phyloP scores from a whole-genome alignment of 306 rosid genomes.

The Gleditsia sinensis region DNA sequence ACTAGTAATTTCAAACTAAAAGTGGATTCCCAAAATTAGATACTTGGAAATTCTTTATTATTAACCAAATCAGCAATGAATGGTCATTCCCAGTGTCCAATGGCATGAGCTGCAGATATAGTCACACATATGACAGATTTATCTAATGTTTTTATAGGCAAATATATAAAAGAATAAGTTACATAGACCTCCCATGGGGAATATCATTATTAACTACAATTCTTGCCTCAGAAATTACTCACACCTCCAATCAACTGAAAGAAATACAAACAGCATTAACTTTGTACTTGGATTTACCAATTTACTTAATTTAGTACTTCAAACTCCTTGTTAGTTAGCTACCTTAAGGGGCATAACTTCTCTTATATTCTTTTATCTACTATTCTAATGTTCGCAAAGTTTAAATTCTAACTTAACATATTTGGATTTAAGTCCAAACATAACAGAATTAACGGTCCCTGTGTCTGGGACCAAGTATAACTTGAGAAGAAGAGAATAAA shows the following conservation, averaged over 20 bases:
- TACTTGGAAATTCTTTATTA: constrained; percentile 7
- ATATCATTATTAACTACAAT: neutral
- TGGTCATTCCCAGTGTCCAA: neutral
- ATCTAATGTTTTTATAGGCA: neutral
- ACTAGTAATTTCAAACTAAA: neutral
- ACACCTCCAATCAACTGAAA: neutral
- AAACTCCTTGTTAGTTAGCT: neutral
- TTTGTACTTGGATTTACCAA: neutral
- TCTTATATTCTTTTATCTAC: too few species aligned
- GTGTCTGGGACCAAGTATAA: too few species aligned
- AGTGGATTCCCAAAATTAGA: neutral
- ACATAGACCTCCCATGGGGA: neutral
- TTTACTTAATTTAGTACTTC: neutral
- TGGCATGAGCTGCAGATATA: too few species aligned
- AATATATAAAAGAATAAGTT: neutral
- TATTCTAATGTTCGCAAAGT: neutral
- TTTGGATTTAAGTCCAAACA: too few species aligned
- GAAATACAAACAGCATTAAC: neutral
- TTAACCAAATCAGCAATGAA: neutral
- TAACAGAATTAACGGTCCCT: too few species aligned
- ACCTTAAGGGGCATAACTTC: neutral
- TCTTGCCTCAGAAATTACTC: neutral
- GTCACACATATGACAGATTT: too few species aligned
- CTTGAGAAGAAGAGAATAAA: too few species aligned
- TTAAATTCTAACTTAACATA: too few species aligned